Percentiles rank a stretch among this genome's conserved stretches.
Conservation (phyloP, 208 protist species). For the Balamuthia mandrillaris region DNA sequence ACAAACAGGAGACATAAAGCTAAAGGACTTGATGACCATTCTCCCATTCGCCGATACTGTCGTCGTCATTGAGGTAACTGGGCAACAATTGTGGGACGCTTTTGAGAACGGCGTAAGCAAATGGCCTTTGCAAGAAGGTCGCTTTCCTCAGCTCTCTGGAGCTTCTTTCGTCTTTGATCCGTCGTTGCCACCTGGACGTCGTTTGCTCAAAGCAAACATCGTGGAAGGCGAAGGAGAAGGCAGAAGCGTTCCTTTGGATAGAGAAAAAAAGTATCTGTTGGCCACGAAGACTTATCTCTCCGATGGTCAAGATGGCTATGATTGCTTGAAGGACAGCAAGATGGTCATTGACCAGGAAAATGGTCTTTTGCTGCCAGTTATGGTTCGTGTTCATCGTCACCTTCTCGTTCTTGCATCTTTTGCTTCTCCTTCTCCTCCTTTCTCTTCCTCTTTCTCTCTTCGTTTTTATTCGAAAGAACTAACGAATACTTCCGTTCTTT, state of each 20-base stretch:
- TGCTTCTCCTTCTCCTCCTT: no score
- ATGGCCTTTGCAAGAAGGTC: conserved; percentile 38
- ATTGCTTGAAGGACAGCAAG: background rate
- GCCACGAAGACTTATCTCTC: conserved; percentile 40
- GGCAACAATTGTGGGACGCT: conserved; percentile 11
- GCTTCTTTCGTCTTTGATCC: conserved; percentile 22
- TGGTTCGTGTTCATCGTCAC: no score
- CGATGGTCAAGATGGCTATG: conserved; percentile 26
- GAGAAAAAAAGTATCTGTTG: conserved; percentile 30
- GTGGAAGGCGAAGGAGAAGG: conserved; percentile 24
- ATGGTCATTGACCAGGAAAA: conserved; percentile 27
- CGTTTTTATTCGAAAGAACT: no score
- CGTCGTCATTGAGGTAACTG: conserved; percentile 38
- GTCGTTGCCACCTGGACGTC: background rate
- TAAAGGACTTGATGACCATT: conserved; percentile 33
- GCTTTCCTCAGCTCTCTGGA: conserved; percentile 42
- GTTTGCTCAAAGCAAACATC: background rate
- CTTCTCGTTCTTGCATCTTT: no score
- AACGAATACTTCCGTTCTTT: background rate
- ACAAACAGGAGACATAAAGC: conserved; percentile 33
- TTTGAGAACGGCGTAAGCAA: conserved; percentile 45
- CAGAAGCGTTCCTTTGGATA: background rate
- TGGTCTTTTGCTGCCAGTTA: background rate
- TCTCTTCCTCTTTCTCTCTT: no score
- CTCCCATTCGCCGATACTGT: conserved; percentile 36